Evolutionary conservation across 1,139 yeast species (phyloP).

Genomic region (Lodderomyces metapsilosis): DNA sequence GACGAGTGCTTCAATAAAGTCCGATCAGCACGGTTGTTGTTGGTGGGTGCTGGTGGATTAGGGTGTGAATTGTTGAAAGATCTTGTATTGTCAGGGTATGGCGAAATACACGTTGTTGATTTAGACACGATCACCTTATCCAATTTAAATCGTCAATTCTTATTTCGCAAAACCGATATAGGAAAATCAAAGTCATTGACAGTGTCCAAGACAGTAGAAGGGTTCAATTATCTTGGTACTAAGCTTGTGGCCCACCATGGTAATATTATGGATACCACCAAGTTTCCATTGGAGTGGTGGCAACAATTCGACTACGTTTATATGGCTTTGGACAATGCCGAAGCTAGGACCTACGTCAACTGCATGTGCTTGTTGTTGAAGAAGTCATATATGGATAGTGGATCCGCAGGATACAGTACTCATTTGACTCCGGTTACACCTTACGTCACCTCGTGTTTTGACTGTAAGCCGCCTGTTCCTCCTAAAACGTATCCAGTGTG

Average conservation of each 20-base stretch:
- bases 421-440: constrained; percentile 92
- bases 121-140: constrained; percentile 91
- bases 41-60: constrained; percentile 99
- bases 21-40: constrained; percentile 57
- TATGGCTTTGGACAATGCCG: constrained; percentile 91
- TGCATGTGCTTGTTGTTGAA: constrained; percentile 70
- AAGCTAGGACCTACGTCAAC: constrained; percentile 89
- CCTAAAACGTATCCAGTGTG: constrained; percentile 95
- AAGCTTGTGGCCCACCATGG: constrained; percentile 80
- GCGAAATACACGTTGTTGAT: constrained; percentile 89
- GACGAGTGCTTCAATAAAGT: constrained; percentile 29
- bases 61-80: constrained; percentile 95
- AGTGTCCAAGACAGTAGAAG: constrained; percentile 77
- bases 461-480: constrained; percentile 75
- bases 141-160: constrained; percentile 88
- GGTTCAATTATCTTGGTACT: constrained; percentile 69
- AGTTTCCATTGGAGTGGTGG: constrained; percentile 83
- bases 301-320: constrained; percentile 71
- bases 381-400: constrained; percentile 85
- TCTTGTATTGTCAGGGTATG: constrained; percentile 77
- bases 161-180: constrained; percentile 83
- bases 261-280: constrained; percentile 74
- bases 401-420: constrained; percentile 93
- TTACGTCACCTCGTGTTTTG: constrained; percentile 85
- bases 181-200: constrained; percentile 81